phyloP scores from a whole-genome alignment of 306 rosid genomes.

The Mimosa pudica region DNA sequence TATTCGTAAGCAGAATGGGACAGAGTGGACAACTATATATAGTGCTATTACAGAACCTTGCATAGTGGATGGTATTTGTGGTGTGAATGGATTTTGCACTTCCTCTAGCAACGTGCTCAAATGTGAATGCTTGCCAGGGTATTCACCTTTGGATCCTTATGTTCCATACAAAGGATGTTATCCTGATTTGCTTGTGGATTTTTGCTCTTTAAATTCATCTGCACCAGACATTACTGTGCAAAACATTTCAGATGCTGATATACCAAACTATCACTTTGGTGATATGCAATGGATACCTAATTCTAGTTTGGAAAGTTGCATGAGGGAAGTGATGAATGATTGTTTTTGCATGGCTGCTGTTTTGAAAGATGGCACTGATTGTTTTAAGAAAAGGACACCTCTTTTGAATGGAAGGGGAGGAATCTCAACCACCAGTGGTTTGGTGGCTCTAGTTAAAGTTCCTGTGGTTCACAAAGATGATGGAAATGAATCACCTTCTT shows the following conservation, averaged over 20 bases:
- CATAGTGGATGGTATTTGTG: slow-evolving; percentile 43
- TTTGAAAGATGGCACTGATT: neutral
- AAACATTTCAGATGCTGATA: slow-evolving; percentile 21
- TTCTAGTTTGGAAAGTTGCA: slow-evolving; percentile 29
- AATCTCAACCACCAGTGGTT: slow-evolving; percentile 20
- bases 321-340: slow-evolving; percentile 36
- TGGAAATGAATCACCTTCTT: slow-evolving; percentile 23
- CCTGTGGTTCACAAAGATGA: neutral
- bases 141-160: slow-evolving; percentile 34
- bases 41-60: slow-evolving; percentile 37
- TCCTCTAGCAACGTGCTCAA: neutral
- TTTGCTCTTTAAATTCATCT: slow-evolving; percentile 39
- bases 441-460: slow-evolving; percentile 31
- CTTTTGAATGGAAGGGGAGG: slow-evolving; percentile 25
- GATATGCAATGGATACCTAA: slow-evolving; percentile 7
- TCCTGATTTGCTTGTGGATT: slow-evolving; percentile 32
- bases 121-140: slow-evolving; percentile 48
- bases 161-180: slow-evolving; percentile 50
- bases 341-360: slow-evolving; percentile 45
- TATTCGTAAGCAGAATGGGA: slow-evolving; percentile 10
- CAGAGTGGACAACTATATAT: slow-evolving; percentile 36
- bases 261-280: neutral
- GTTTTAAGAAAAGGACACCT: slow-evolving; percentile 45
- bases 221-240: slow-evolving; percentile 7
- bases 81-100: slow-evolving; percentile 47